Evolutionary conservation across 192 early-diverging fungal genomes (phyloP).

Genomic region (Powellomyces hirtus): DNA sequence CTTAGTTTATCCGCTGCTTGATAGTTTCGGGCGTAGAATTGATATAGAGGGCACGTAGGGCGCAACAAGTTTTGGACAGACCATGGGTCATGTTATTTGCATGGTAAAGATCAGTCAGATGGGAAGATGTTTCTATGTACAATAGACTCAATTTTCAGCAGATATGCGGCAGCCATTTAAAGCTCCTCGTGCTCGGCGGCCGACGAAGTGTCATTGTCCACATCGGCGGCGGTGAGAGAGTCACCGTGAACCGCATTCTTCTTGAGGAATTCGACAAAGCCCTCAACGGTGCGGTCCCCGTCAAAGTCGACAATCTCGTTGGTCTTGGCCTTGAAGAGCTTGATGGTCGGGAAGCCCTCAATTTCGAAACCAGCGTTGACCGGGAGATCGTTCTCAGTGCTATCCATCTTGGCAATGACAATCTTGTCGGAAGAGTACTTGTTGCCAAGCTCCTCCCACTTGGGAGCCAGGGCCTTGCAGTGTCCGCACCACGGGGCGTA

Average conservation of each 20-base stretch:
- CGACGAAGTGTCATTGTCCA: too few relatives aligned
- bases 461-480: constrained; percentile 65
- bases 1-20: too few relatives aligned
- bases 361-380: constrained; percentile 63
- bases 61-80: too few relatives aligned
- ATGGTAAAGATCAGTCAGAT: too few relatives aligned
- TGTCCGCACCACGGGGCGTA: constrained; percentile 71
- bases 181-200: too few relatives aligned
- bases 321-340: constrained; percentile 80
- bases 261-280: constrained; percentile 74
- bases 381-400: constrained; percentile 91
- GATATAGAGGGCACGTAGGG: too few relatives aligned
- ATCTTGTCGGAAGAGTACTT: constrained; percentile 46
- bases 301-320: constrained; percentile 81
- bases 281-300: constrained; percentile 76
- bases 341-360: constrained; percentile 94
- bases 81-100: too few relatives aligned
- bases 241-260: constrained; percentile 68
- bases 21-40: too few relatives aligned
- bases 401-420: constrained; percentile 94
- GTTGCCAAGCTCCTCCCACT: constrained; percentile 81
- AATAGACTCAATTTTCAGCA: too few relatives aligned
- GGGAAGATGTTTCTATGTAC: too few relatives aligned
- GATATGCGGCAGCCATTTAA: too few relatives aligned
- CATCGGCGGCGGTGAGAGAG: too few relatives aligned